A percentile compares a stretch with the other conserved stretches of the same genome.
Evolutionary conservation across 23 red algal genomes (phyloP).

Genomic region (Pyropia haitanensis): DNA sequence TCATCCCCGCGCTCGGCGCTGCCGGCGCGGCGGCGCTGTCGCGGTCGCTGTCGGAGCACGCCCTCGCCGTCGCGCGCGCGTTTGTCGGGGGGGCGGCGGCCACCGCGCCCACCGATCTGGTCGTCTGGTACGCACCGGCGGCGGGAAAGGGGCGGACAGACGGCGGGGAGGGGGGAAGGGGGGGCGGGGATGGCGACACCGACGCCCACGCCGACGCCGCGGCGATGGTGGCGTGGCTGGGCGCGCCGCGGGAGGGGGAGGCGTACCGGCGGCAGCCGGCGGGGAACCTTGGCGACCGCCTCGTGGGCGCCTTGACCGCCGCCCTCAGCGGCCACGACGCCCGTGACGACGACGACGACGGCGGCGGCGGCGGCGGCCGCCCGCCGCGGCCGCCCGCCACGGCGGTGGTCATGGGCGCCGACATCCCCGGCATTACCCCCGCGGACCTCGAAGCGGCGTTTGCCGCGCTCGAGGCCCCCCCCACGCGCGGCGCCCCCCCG

Average conservation of each 20-base stretch:
- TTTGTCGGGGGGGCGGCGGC: neutral
- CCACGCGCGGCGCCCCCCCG: constrained; percentile 59
- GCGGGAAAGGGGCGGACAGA: neutral
- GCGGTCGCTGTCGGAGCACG: constrained; percentile 34
- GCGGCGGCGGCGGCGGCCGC: neutral
- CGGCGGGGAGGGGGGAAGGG: constrained; percentile 4
- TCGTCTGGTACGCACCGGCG: constrained; percentile 24
- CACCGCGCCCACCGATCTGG: neutral
- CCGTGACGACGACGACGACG: neutral
- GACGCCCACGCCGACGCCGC: neutral
- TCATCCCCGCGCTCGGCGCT: constrained; percentile 49
- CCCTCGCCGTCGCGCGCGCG: constrained; percentile 20
- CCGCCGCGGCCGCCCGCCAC: neutral
- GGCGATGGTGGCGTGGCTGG: no score
- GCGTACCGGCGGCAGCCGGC: constrained; percentile 9
- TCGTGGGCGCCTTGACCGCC: constrained; percentile 38
- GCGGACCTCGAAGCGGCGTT: constrained; percentile 43
- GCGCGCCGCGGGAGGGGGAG: neutral
- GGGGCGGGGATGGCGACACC: neutral
- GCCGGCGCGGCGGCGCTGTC: constrained; percentile 60
- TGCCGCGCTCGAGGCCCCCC: constrained; percentile 20
- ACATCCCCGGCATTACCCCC: constrained; percentile 43
- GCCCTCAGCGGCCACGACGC: constrained; percentile 8
- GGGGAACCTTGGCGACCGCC: constrained; percentile 63
- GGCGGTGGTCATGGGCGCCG: constrained; percentile 63